Evolutionary conservation across 805 yeast genomes (phyloP), one percentile per base, ranked within the genome.

Genomic region (Yamadazyma endophytica): DNA sequence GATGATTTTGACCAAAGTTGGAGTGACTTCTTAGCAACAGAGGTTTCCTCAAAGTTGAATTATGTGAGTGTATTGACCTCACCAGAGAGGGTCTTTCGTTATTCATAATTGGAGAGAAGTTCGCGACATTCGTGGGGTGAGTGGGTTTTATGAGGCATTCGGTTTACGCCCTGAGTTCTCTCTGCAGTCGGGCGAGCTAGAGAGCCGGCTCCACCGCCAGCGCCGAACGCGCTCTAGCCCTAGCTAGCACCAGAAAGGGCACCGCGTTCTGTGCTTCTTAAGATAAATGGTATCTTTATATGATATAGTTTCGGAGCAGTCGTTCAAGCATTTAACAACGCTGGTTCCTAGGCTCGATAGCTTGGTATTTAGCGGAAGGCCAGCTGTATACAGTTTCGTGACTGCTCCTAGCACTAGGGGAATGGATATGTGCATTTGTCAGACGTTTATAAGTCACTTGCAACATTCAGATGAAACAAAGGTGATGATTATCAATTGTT

Each of bases 371-470:
- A 5, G 9, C 11, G 11, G 11, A 6, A 15, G 40, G 17, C 28
- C 34, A 6, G 58, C 61, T 8, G 40, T 64, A 6, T 52, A 54
- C 29, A 70, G 64, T 35, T 42, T 63, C 37, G 69, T 63, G 40
- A 37, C 58, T 2, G 58, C 60, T n/a, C 67, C 70, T 3, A 50
- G 52, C 3, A 47, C 53, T 37, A 26, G 33, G 9, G 54, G 48
- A 1, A 30, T 46, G 24, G 45, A 43, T 28, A 37, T 47, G 4
- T 37, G 58, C 16, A 31, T 50, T 9, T 40, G 44, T 13, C 43
- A 50, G n/a, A 26, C 60, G 8, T 42, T 61, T 6, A 42, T 46
- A 7, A 49, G 58, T 9, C 68, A 64, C 35, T 44, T 64, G 16
- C 23, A 24, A 6, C 32, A 46, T 6, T 25, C 39, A 2, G 24